Evolutionary conservation across 441 rosid species (phyloP).

Genomic region (Flueggea neowawraea): DNA sequence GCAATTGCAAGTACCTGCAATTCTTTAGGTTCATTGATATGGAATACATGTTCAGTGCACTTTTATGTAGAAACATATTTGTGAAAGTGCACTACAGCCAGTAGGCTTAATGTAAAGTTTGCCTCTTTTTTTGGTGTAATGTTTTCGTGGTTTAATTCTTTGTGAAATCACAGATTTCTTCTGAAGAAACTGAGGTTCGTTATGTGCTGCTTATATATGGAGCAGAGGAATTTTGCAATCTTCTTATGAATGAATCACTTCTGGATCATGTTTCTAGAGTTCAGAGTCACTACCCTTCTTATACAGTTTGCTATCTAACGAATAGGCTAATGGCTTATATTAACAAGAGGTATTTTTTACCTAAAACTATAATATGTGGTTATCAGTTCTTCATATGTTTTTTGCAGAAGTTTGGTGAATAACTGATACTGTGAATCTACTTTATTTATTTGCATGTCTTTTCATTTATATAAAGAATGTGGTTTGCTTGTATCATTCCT

Average conservation of each 20-base stretch:
- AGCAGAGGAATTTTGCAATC: constrained; percentile 91
- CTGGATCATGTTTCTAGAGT: constrained; percentile 58
- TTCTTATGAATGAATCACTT: constrained; percentile 50
- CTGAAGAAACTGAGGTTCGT: constrained; percentile 44
- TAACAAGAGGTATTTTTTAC: constrained; percentile 58
- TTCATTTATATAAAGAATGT: no score
- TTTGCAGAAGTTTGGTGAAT: no score
- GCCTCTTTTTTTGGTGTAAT: neutral
- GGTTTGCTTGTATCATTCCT: no score
- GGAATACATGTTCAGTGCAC: neutral
- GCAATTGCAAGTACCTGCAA: neutral
- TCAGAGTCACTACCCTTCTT: constrained; percentile 64
- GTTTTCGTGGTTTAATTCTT: neutral
- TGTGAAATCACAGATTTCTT: constrained; percentile 41
- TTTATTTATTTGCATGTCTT: no score
- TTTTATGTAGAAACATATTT: neutral
- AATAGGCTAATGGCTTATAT: constrained; percentile 81
- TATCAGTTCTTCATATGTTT: neutral
- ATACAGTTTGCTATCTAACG: constrained; percentile 73
- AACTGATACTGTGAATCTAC: no score
- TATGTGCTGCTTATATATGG: constrained; percentile 69
- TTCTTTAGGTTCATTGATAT: neutral
- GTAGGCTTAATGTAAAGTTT: no score
- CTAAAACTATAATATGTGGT: neutral
- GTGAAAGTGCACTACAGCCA: neutral